phyloP scores from a whole-genome alignment of 345 rosid genomes.

The Populus deltoides region DNA sequence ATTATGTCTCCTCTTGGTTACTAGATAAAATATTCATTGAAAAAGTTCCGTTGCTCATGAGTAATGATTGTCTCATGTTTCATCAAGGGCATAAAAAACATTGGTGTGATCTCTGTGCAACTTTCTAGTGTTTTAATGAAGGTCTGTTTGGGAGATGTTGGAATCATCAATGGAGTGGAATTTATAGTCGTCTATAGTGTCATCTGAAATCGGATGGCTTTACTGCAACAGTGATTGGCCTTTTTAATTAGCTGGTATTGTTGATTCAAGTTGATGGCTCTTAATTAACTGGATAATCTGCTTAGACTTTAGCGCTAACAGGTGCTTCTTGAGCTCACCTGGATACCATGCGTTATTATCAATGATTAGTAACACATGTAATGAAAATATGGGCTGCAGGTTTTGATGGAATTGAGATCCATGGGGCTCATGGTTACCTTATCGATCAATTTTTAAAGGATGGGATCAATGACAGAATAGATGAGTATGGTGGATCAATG shows the following conservation, averaged over 20 bases:
- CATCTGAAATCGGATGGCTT: not conserved
- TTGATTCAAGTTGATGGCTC: not conserved
- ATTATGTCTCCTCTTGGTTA: not conserved
- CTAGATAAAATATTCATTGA: not conserved
- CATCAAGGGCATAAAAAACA: not conserved
- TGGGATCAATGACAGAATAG: constrained; percentile 73
- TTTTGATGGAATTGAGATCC: constrained; percentile 85
- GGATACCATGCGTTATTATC: not conserved
- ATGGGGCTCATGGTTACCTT: constrained; percentile 84
- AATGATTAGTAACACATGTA: not conserved
- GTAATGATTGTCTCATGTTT: not conserved
- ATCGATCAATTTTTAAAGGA: constrained; percentile 81
- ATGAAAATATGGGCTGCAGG: constrained; percentile 33
- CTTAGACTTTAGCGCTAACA: not conserved
- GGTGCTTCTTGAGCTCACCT: not conserved
- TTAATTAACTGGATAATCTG: not conserved
- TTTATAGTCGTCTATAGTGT: not conserved
- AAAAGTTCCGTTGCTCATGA: not conserved
- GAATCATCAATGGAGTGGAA: not conserved
- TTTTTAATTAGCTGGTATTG: not conserved
- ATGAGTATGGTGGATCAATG: constrained; percentile 73
- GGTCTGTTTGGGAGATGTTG: not conserved
- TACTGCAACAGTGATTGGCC: not conserved
- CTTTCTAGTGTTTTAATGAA: not conserved
- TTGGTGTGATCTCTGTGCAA: not conserved